Evolutionary conservation across 441 rosid genomes (phyloP), one percentile per base, ranked within the genome.

Genomic region (Theobroma grandiflorum): DNA sequence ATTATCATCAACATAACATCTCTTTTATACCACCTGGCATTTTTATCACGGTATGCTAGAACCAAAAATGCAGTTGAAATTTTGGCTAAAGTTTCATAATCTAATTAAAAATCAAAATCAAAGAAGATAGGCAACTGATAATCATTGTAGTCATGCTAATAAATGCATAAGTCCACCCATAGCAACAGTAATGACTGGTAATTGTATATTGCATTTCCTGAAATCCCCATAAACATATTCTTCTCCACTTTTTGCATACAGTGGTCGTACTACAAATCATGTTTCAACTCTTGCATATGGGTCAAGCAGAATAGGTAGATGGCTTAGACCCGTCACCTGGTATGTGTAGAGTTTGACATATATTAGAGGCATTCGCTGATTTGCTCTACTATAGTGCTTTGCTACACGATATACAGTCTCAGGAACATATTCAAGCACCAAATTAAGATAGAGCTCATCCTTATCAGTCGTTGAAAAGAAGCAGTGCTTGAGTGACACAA

Each of bases 341-440:
- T 85, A 80, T 8, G 79, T 78, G 47, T 80, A 82, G 71, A 84
- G 84, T 66, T 84, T 80, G 59, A 70, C 65, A 22, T 58, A 85
- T 68, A 85, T 77, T 40, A 85, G 57, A 71, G 85, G 82, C 82
- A 78, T 85, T 66, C 82, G 74, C 76, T 78, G 84, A 75, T 77
- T 85, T 67, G 66, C 65, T 71, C 72, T 82, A 64, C 68, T 74
- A 59, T 82, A 80, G 74, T 82, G 84, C 85, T 82, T 85, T 16
- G 75, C 40, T 49, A 78, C 78, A 26, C 85, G 80, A 72, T 85
- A 72, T 55, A 85, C 82, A 40, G 80, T 85, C 81, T 85, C 84
- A 8, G 83, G 84, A 22, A 85, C 85, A 80, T 74, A 82, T 72
- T 85, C 83, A 57, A 82, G 85, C 69, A 85, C 84, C 87, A 85